These are phyloP conservation scores for Biancaea sappan DNA, from an alignment of 306 rosid genomes.

Conservation along the genomic window DNA sequence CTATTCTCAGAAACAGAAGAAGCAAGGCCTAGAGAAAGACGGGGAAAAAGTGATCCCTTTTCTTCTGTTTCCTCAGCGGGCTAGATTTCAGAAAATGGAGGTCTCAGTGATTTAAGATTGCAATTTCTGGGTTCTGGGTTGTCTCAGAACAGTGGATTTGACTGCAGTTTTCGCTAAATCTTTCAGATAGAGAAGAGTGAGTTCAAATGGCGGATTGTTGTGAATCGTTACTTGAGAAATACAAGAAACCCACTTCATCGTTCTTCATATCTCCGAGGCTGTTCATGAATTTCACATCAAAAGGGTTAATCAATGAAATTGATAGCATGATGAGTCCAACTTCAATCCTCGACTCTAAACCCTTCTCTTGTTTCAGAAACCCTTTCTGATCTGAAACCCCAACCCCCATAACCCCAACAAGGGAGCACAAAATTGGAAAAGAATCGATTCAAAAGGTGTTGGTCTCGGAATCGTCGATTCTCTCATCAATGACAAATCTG, in stretches of 20 bases:
- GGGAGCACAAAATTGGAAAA: conserved; percentile 67
- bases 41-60: no score
- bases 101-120: no score
- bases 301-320: conserved; percentile 53
- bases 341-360: conserved; percentile 72
- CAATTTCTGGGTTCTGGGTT: no score
- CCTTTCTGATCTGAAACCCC: conserved; percentile 62
- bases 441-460: conserved; percentile 56
- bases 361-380: conserved; percentile 56
- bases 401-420: conserved; percentile 45
- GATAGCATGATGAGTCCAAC: conserved; percentile 87
- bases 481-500: no score
- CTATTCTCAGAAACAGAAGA: no score
- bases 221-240: conserved; percentile 42
- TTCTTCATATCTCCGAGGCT: conserved; percentile 67
- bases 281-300: conserved; percentile 59
- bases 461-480: no score
- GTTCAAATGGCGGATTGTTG: conserved; percentile 76
- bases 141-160: no score
- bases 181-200: no score
- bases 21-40: no score
- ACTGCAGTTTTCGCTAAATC: no score
- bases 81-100: no score
- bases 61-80: no score
- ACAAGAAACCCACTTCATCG: conserved; percentile 48